phyloP scores from a whole-genome alignment of 176 grass and related monocot species.

The bread wheat (Triticum aestivum) region IWGSC_CS_RefSeq_v2.1 NC_057801.1:126337496-126337995 shows the following conservation, averaged over 20 bases:
- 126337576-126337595: neutral
- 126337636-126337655: neutral
- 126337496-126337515: neutral
- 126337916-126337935: neutral
- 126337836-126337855: conserved; percentile 83
- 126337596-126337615: neutral
- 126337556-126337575: neutral
- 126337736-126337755: too few relatives aligned
- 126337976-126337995: neutral
- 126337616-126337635: conserved; percentile 13
- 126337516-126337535: neutral
- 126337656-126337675: neutral
- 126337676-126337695: neutral
- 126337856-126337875: conserved; percentile 77
- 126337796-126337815: conserved; percentile 48
- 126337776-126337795: neutral
- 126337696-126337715: too few relatives aligned
- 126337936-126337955: neutral
- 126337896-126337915: conserved; percentile 81
- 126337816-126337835: conserved; percentile 83
- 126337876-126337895: conserved; percentile 73
- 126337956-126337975: neutral
- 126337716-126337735: too few relatives aligned
- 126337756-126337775: too few relatives aligned
- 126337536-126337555: neutral